Conservation (phyloP, 2,329 filamentous ascomycete species). For the Verruconis gallopava region DNA sequence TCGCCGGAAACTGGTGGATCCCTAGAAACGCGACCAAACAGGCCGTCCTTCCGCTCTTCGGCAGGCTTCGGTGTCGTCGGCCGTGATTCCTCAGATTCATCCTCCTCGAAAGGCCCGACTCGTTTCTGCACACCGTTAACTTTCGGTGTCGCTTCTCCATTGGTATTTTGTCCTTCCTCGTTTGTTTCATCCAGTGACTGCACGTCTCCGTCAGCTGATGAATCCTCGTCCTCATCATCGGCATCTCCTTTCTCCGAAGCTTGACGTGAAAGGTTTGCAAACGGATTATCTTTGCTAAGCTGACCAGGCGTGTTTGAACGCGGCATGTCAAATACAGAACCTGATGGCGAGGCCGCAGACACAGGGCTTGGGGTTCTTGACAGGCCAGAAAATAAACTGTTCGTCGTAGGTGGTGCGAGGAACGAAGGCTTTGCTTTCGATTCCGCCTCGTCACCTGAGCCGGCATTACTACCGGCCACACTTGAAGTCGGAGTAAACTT, state of each 20-base stretch:
- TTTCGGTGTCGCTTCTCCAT: background rate
- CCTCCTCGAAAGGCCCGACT: background rate
- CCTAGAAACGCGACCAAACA: conserved; percentile 13
- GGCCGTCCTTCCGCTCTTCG: conserved; percentile 12
- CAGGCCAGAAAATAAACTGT: conserved; percentile 1
- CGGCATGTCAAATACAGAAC: conserved; percentile 6
- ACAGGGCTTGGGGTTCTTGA: conserved; percentile 5
- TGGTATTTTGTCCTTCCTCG: background rate
- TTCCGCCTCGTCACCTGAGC: background rate
- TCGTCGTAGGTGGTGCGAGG: conserved; percentile 5
- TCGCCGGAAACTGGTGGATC: conserved; percentile 12
- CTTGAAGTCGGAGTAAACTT: background rate
- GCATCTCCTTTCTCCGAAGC: conserved; percentile 16
- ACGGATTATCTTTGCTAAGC: conserved; percentile 7
- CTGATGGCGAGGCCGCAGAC: conserved; percentile 2
- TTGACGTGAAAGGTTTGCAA: background rate
- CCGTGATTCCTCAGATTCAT: background rate
- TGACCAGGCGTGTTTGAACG: conserved; percentile 1
- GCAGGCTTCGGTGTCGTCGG: background rate
- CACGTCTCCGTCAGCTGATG: conserved; percentile 15
- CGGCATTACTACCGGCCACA: background rate
- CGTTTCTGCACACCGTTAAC: background rate
- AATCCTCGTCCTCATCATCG: conserved; percentile 18
- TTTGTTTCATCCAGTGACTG: background rate
- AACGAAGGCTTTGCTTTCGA: conserved; percentile 1